Conservation (phyloP, 345 rosid species). For the Cochlearia excelsa region DNA sequence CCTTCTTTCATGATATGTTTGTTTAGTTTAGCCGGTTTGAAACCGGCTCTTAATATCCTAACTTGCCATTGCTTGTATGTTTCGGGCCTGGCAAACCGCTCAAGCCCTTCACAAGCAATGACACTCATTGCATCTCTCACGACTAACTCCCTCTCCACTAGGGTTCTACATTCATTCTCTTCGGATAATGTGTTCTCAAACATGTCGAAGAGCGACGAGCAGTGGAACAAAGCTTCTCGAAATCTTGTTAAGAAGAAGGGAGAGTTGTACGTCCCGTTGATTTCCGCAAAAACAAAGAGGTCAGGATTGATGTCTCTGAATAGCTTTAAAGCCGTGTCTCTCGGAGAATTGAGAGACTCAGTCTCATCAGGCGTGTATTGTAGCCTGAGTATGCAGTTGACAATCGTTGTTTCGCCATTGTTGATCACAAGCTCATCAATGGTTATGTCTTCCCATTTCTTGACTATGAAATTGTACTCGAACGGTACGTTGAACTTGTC, state of each 20-base stretch:
- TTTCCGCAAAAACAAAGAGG: slow-evolving; percentile 56
- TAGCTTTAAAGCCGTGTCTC: slow-evolving; percentile 60
- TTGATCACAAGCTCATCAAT: slow-evolving; percentile 60
- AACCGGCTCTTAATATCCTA: slow-evolving; percentile 54
- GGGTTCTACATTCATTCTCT: slow-evolving; percentile 51
- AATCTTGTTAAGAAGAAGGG: slow-evolving; percentile 70
- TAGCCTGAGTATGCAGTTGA: slow-evolving; percentile 53
- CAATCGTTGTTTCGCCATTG: slow-evolving; percentile 52
- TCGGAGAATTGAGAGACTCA: slow-evolving; percentile 44
- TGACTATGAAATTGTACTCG: slow-evolving; percentile 54
- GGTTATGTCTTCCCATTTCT: slow-evolving; percentile 71
- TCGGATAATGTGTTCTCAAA: slow-evolving; percentile 44
- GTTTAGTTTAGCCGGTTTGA: slow-evolving; percentile 53
- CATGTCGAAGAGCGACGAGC: slow-evolving; percentile 66
- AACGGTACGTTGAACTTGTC: slow-evolving; percentile 59
- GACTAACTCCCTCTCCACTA: slow-evolving; percentile 57
- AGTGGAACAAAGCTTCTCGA: slow-evolving; percentile 65
- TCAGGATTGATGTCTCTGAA: slow-evolving; percentile 58
- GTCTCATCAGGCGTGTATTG: slow-evolving; percentile 70
- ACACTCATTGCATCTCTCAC: slow-evolving; percentile 60
- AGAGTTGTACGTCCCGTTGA: slow-evolving; percentile 60
- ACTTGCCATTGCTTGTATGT: slow-evolving; percentile 77
- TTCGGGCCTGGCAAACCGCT: slow-evolving; percentile 71
- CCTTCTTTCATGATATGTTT: slow-evolving; percentile 47
- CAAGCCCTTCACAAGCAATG: slow-evolving; percentile 67